A percentile compares a stretch with the other conserved stretches of the same genome.
phyloP scores from a whole-genome alignment of 345 rosid species.

The Salix brachista region DNA sequence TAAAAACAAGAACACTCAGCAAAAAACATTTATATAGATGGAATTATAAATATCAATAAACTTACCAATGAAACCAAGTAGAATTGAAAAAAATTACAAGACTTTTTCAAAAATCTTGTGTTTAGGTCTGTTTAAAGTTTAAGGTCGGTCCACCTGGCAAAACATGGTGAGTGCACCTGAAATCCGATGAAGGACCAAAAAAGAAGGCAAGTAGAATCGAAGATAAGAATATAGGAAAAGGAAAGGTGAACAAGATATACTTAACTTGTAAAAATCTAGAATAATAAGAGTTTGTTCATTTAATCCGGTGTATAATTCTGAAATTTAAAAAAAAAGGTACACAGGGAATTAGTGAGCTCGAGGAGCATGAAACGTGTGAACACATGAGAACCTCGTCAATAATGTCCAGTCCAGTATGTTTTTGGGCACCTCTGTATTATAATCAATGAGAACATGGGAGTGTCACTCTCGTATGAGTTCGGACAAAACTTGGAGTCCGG shows the following conservation, averaged over 20 bases:
- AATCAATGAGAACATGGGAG: background rate
- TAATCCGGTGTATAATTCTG: too few relatives aligned
- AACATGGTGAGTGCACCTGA: background rate
- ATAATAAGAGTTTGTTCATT: too few relatives aligned
- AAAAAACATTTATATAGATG: too few relatives aligned
- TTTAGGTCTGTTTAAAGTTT: too few relatives aligned
- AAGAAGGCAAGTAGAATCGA: background rate
- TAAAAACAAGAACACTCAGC: too few relatives aligned
- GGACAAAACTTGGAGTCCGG: background rate
- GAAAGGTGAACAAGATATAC: background rate
- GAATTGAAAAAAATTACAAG: too few relatives aligned
- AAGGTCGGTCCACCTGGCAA: background rate
- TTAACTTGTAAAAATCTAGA: too few relatives aligned
- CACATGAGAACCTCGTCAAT: background rate
- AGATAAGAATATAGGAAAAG: background rate
- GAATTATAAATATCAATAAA: too few relatives aligned
- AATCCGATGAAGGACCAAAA: background rate
- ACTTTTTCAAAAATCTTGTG: too few relatives aligned
- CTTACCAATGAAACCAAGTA: too few relatives aligned
- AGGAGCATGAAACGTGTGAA: conserved; percentile 1
- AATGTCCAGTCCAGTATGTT: background rate
- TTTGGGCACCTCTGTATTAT: too few relatives aligned
- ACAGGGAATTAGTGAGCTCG: background rate
- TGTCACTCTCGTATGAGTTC: background rate
- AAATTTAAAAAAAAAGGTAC: too few relatives aligned